These are phyloP conservation scores for Cercospora beticola DNA, from an alignment of 2,329 filamentous ascomycete species.

Conservation along the genomic window DNA sequence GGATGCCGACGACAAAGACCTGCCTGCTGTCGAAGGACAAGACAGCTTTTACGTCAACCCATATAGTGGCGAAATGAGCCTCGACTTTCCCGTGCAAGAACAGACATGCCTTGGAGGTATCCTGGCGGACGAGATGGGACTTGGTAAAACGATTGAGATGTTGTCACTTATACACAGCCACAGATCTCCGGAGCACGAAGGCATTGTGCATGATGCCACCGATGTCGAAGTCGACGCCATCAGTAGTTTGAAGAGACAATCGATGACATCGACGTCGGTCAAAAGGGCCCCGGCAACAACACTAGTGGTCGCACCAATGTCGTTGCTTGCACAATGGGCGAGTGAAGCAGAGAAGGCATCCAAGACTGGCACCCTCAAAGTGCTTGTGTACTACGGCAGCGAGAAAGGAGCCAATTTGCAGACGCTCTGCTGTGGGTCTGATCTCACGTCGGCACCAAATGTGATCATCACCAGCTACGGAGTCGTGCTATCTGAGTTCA, in stretches of 20 bases:
- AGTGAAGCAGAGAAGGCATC: slow-evolving; percentile 93
- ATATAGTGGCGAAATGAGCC: slow-evolving; percentile 88
- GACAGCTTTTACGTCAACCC: slow-evolving; percentile 90
- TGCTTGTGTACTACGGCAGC: slow-evolving; percentile 85
- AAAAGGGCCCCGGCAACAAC: slow-evolving; percentile 82
- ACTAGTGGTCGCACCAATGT: slow-evolving; percentile 94
- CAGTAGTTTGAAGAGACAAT: slow-evolving; percentile 63
- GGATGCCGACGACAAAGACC: slow-evolving; percentile 77
- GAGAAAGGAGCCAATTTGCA: slow-evolving; percentile 81
- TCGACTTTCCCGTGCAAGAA: slow-evolving; percentile 89
- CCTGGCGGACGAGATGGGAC: slow-evolving; percentile 93
- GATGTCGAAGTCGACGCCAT: slow-evolving; percentile 45
- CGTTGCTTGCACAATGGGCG: slow-evolving; percentile 93
- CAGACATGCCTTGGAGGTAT: slow-evolving; percentile 93
- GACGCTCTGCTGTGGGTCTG: slow-evolving; percentile 72
- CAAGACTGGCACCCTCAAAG: slow-evolving; percentile 75
- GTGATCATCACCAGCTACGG: slow-evolving; percentile 95
- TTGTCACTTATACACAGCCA: slow-evolving; percentile 88
- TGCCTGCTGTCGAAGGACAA: slow-evolving; percentile 66
- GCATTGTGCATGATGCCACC: slow-evolving; percentile 29
- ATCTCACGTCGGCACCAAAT: slow-evolving; percentile 75
- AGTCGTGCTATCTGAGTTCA: slow-evolving; percentile 84
- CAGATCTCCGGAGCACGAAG: slow-evolving; percentile 51
- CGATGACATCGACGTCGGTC: slow-evolving; percentile 57
- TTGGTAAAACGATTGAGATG: slow-evolving; percentile 99